Base-by-base conservation (phyloP, 2,329 filamentous ascomycete species). In the Hypoxylon sp. region DNA sequence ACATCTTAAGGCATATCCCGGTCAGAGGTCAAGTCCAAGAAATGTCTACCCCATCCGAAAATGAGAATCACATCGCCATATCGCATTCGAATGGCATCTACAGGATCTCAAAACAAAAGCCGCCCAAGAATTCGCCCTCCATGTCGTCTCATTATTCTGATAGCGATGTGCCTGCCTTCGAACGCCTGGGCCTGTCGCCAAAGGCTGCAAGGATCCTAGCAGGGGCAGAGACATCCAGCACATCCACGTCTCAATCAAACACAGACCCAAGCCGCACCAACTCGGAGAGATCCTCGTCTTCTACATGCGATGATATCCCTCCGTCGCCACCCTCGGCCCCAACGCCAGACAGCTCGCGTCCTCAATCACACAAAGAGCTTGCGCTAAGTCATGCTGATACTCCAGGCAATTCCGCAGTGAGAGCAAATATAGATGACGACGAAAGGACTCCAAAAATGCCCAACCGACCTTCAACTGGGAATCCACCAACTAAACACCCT, bases 271-370 rank as follows among this genome's bases (percentile, higher is more conserved):
- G 75, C 48, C 73, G 69, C 5, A 75, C 78, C 34, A 79, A 75
- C 10, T 82, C 81, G 0, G 76, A 77, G 28, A 73, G 75, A 14
- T 83, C 82, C 0, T 82, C 81, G 1, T 80, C 80, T 1, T 83
- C 82, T 0, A 81, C 79, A 5, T 81, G 77, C 28, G 81, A 80
- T 56, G 81, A 82, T 36, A 75, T 75, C 9, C 80, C 79, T 1
- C 78, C 79, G 2, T 78, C 79, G 3, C 76, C 80, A 1, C 81
- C 80, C 0, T 77, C 78, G 11, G 74, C 75, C 0, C 81, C 79
- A 3, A 83, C 81, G 0, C 81, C 81, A 3, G 80, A 81, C 52
- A 82, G 79, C 5, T 82, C 81, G 4, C 75, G 81, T n/a, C 81
- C 81, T 2, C 81, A 82, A 56, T 82, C 80, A 4, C 73, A 76